Percentiles rank a stretch among this genome's conserved stretches.
These are phyloP conservation scores for Dothistroma pini DNA, from an alignment of 2,329 filamentous ascomycete genomes.

Conservation along the genomic window DNA sequence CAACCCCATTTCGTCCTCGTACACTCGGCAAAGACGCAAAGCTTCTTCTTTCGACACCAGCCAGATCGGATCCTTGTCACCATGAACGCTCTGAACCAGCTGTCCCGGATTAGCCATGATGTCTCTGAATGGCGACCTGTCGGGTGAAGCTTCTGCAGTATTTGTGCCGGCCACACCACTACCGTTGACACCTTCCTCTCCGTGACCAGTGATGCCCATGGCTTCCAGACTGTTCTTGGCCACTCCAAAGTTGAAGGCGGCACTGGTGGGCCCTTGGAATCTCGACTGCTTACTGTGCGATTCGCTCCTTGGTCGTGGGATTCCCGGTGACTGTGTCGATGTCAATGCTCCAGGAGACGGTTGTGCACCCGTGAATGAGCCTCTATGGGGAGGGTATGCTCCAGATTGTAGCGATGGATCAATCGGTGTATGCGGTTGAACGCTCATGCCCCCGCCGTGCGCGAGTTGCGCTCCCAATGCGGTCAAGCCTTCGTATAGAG, in stretches of 20 bases:
- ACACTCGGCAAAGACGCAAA: constrained; percentile 69
- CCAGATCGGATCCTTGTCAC: constrained; percentile 72
- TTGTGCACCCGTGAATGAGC: constrained; percentile 18
- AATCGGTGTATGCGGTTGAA: constrained; percentile 30
- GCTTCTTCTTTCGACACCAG: constrained; percentile 74
- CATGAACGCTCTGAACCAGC: constrained; percentile 37
- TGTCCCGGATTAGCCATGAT: constrained; percentile 14
- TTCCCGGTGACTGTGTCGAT: constrained; percentile 32
- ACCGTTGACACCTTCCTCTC: constrained; percentile 59
- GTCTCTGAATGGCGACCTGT: constrained; percentile 11
- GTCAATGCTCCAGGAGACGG: constrained; percentile 22
- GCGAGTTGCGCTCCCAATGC: constrained; percentile 55
- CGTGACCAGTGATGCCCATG: constrained; percentile 74
- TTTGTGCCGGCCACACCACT: constrained; percentile 22
- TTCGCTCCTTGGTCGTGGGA: constrained; percentile 33
- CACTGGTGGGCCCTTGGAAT: constrained; percentile 83
- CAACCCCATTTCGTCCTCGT: constrained; percentile 85
- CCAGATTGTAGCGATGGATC: constrained; percentile 35
- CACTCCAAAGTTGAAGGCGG: constrained; percentile 78
- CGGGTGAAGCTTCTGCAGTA: constrained; percentile 20
- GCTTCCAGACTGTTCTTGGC: constrained; percentile 82
- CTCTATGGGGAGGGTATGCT: constrained; percentile 18
- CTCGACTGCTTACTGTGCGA: constrained; percentile 49
- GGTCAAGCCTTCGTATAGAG: constrained; percentile 68
- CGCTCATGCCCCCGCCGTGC: constrained; percentile 8